Base-by-base conservation (phyloP, 106 monocot species). In the Chionographis japonica region DNA sequence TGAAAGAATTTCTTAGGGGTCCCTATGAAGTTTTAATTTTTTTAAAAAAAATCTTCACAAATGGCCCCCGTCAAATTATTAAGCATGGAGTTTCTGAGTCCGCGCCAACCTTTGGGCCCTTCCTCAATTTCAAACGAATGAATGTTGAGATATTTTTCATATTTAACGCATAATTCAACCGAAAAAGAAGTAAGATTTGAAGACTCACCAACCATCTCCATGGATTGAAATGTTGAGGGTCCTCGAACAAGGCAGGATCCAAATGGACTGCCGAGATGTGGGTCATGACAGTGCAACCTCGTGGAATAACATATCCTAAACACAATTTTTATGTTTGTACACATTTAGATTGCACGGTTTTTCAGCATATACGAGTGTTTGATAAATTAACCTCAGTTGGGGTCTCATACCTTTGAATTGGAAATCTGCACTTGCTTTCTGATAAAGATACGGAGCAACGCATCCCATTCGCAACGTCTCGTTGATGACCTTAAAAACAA, bases 191-290 rank as follows among this genome's bases (percentile, higher is more conserved):
- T 1, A 1, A 0, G 27, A 27, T 27, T 27, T 27, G 27, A 60
- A 2, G 10, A 61, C 37, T 61, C 39, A 63, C 63, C 63, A 46
- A 1, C 63, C 63, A 63, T 49, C 63, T 63, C 63, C 63, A 63
- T 15, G 63, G 63, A 17, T 63, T 46, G 43, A 63, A 63, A 2
- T 49, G 41, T 4, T 43, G n/a, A 63, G 63, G 63, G 17, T 63
- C 43, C 17, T 63, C 63, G n/a, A 46, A 63, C 15, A 46, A 15
- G 17, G 41, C 14, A 63, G 63, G 46, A 63, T 63, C 63, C 63
- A 63, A 46, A 46, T 63, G 63, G 16, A 49, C 41, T 7, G 63
- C 41, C 8, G 42, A 17, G 10, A 63, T 9, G 63, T 17, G 10
- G 8, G 46, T 10, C 3, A 63, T 46, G 3, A 63, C 17, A 46